Percentiles rank a stretch among this genome's conserved stretches.
Evolutionary conservation across 768 basidiomycete genomes (phyloP).

Genomic region (Phylloporus arenicola): DNA sequence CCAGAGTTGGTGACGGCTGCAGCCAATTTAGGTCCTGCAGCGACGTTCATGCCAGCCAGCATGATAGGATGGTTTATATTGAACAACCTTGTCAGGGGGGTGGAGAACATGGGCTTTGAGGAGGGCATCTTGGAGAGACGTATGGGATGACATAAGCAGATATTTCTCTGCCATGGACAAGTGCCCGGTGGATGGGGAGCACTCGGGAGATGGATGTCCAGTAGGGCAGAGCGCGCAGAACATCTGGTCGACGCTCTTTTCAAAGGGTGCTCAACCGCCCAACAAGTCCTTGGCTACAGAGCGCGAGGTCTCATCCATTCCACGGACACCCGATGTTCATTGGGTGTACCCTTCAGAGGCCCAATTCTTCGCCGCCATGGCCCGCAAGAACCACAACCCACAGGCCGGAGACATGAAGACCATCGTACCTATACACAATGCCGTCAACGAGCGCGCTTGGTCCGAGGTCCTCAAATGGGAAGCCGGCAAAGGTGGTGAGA

Average conservation of each 20-base stretch:
- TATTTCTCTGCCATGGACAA: conserved; percentile 20
- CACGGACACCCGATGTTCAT: conserved; percentile 59
- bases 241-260: conserved; percentile 36
- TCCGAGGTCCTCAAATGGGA: conserved; percentile 81
- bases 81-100: conserved; percentile 72
- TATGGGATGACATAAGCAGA: not conserved
- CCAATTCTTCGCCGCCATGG: conserved; percentile 98
- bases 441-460: conserved; percentile 96
- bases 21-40: conserved; percentile 78
- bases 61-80: conserved; percentile 79
- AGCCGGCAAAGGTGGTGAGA: conserved; percentile 69
- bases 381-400: conserved; percentile 89
- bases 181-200: conserved; percentile 45
- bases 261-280: conserved; percentile 5
- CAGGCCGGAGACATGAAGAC: conserved; percentile 87
- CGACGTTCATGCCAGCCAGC: conserved; percentile 83
- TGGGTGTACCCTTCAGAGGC: conserved; percentile 99
- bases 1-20: conserved; percentile 91
- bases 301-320: conserved; percentile 86
- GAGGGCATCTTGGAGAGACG: conserved; percentile 49
- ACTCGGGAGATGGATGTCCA: conserved; percentile 46
- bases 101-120: conserved; percentile 59
- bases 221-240: conserved; percentile 55
- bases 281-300: conserved; percentile 48
- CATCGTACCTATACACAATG: conserved; percentile 97